phyloP scores from a whole-genome alignment of 805 yeast species.

The Metschnikowia hibisci region DNA sequence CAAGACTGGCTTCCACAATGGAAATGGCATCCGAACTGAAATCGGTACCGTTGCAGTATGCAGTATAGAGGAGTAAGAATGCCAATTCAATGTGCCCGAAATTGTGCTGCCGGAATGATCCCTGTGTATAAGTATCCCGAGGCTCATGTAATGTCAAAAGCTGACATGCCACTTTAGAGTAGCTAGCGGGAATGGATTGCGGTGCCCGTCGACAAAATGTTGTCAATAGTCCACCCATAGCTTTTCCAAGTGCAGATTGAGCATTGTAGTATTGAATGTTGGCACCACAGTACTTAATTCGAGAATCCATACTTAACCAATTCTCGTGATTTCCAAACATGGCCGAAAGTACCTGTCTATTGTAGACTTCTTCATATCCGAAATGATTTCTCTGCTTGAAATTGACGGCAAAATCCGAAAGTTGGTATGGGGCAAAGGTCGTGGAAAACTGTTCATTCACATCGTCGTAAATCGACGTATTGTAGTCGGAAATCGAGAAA shows the following conservation, averaged over 20 bases:
- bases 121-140: constrained; percentile 48
- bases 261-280: constrained; percentile 61
- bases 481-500: constrained; percentile 45
- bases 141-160: constrained; percentile 50
- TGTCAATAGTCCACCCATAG: constrained; percentile 75
- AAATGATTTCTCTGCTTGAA: constrained; percentile 44
- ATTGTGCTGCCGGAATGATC: constrained; percentile 45
- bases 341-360: constrained; percentile 59
- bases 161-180: constrained; percentile 36
- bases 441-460: constrained; percentile 44
- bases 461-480: constrained; percentile 43
- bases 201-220: constrained; percentile 47
- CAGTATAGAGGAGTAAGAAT: constrained; percentile 46
- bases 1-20: constrained; percentile 41
- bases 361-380: constrained; percentile 54
- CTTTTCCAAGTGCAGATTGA: constrained; percentile 65
- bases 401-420: constrained; percentile 50
- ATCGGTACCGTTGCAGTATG: constrained; percentile 31
- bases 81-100: constrained; percentile 65
- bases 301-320: constrained; percentile 37
- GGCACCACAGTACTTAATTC: constrained; percentile 54
- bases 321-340: constrained; percentile 40
- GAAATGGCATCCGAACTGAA: constrained; percentile 27
- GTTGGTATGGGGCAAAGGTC: constrained; percentile 44
- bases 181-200: constrained; percentile 13